Evolutionary conservation across 768 basidiomycete genomes (phyloP).

Genomic region (Collybia mongolica): DNA sequence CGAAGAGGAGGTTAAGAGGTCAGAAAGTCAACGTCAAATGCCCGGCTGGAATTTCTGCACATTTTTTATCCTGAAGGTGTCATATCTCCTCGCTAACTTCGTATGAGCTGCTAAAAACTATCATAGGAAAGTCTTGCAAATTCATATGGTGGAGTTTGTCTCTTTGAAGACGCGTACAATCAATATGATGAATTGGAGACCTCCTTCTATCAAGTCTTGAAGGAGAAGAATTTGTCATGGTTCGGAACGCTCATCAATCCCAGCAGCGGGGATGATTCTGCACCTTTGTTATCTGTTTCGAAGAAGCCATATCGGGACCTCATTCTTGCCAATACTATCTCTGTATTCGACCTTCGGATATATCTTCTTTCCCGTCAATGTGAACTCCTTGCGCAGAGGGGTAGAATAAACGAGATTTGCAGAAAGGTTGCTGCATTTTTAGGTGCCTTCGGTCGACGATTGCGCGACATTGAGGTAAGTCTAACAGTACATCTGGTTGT

Average conservation of each 20-base stretch:
- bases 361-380: slow-evolving; percentile 91
- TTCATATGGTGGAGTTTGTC: slow-evolving; percentile 87
- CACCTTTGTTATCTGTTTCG: slow-evolving; percentile 71
- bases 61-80: slow-evolving; percentile 92
- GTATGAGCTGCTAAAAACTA: slow-evolving; percentile 15
- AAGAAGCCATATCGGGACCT: slow-evolving; percentile 89
- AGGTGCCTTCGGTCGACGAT: slow-evolving; percentile 66
- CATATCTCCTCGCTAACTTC: slow-evolving; percentile 4
- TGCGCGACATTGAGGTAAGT: slow-evolving; percentile 81
- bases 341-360: slow-evolving; percentile 89
- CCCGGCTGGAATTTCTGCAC: slow-evolving; percentile 99
- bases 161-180: slow-evolving; percentile 85
- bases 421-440: slow-evolving; percentile 75
- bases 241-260: slow-evolving; percentile 84
- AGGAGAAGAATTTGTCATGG: slow-evolving; percentile 88
- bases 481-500: slow-evolving; percentile 8
- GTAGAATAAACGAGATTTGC: slow-evolving; percentile 67
- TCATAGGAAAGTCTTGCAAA: slow-evolving; percentile 87
- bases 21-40: slow-evolving; percentile 86
- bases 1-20: slow-evolving; percentile 89
- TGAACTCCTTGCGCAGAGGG: slow-evolving; percentile 66
- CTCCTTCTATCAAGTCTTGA: slow-evolving; percentile 70
- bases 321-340: slow-evolving; percentile 86
- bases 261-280: slow-evolving; percentile 69
- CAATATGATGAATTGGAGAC: slow-evolving; percentile 92